These are phyloP conservation scores for Linum usitatissimum DNA, from an alignment of 345 rosid species.

Conservation along the genomic window DNA sequence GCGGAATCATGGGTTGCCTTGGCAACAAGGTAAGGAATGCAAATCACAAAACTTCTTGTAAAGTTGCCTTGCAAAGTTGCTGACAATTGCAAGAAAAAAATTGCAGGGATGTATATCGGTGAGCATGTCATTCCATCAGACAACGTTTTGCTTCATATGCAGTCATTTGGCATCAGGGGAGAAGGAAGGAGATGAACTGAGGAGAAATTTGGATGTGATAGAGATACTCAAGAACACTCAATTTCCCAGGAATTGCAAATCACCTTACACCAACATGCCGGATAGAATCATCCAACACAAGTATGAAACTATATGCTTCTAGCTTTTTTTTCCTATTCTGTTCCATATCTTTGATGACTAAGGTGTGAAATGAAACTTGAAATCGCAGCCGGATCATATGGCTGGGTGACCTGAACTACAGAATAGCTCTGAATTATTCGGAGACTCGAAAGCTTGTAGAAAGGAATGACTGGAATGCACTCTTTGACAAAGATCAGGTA, in stretches of 20 bases:
- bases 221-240: conserved; percentile 83
- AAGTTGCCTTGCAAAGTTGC: background rate
- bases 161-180: conserved; percentile 98
- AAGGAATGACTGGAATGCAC: conserved; percentile 47
- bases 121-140: conserved; percentile 70
- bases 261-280: conserved; percentile 40
- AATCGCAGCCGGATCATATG: conserved; percentile 61
- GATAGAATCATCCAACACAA: conserved; percentile 67
- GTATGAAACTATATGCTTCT: conserved; percentile 31
- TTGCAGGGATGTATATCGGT: conserved; percentile 91
- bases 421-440: conserved; percentile 73
- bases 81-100: background rate
- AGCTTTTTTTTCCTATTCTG: background rate
- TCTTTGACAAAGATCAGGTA: conserved; percentile 88
- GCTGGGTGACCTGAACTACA: conserved; percentile 91
- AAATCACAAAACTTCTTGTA: background rate
- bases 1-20: conserved; percentile 88
- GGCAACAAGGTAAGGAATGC: conserved; percentile 68
- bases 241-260: conserved; percentile 58
- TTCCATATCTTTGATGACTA: background rate
- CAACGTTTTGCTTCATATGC: conserved; percentile 80
- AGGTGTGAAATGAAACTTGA: background rate
- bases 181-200: conserved; percentile 84
- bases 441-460: conserved; percentile 62
- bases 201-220: conserved; percentile 68